phyloP scores from a whole-genome alignment of 805 yeast genomes.

The Metschnikowia baotianmanensis region DNA sequence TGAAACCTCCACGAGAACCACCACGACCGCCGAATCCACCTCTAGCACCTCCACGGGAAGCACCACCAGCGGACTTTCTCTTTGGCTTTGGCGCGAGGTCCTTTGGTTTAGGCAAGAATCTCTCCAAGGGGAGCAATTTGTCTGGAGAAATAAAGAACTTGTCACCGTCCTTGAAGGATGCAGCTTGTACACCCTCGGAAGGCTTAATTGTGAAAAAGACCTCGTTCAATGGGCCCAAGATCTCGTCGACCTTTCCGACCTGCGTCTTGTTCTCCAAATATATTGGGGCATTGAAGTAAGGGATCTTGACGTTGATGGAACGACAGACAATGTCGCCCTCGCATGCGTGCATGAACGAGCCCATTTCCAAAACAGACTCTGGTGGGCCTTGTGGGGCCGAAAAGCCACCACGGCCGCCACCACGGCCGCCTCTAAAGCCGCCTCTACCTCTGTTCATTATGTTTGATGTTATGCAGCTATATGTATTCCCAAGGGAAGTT shows the following conservation, averaged over 20 bases:
- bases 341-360: slow-evolving; percentile 84
- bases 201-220: slow-evolving; percentile 97
- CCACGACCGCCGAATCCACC: slow-evolving; percentile 36
- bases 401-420: slow-evolving; percentile 72
- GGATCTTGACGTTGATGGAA: slow-evolving; percentile 89
- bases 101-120: slow-evolving; percentile 96
- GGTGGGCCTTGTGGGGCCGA: slow-evolving; percentile 91
- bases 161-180: slow-evolving; percentile 92
- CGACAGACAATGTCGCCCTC: slow-evolving; percentile 98
- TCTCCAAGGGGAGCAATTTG: slow-evolving; percentile 90
- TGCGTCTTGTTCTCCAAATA: slow-evolving; percentile 94
- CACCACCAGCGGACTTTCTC: slow-evolving; percentile 55
- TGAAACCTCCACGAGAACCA: slow-evolving; percentile 39
- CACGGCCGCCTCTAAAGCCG: slow-evolving; percentile 47
- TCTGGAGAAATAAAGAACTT: slow-evolving; percentile 94
- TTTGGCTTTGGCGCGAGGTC: slow-evolving; percentile 79
- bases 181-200: slow-evolving; percentile 92
- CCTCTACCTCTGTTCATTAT: slow-evolving; percentile 59
- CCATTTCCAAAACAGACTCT: slow-evolving; percentile 92
- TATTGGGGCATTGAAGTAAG: slow-evolving; percentile 98
- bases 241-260: slow-evolving; percentile 97
- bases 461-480: slow-evolving; percentile 3
- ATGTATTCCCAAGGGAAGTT: slow-evolving; percentile 10
- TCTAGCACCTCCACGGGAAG: slow-evolving; percentile 46
- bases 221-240: slow-evolving; percentile 95